Evolutionary conservation across 176 grass and related monocot genomes (phyloP), one percentile per base, ranked within the genome.

Genomic region (Triticum monococcum): DNA sequence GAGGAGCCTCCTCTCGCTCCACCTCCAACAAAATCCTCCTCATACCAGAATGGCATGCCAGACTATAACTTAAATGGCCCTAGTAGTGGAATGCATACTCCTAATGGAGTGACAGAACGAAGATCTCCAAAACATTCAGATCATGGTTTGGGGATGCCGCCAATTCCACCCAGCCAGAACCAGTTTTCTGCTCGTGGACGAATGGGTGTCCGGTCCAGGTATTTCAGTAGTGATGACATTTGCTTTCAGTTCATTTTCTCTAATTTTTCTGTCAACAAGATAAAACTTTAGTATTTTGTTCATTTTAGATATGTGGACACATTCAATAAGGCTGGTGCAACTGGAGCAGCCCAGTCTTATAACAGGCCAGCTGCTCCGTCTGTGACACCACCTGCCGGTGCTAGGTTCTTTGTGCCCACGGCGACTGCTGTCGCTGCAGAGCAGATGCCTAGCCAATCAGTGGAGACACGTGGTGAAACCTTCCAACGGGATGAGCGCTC

Each of bases 121-220:
- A 88, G 88, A 85, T 73, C 90, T 37, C 62, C 85, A 33, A 81
- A 45, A 64, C 48, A 82, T 80, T 56, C 80, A 26, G 92, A 96
- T 57, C 85, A 85, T 72, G 81, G 82, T 78, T 72, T 75, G n/a
- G 89, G 85, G 37, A 98, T 98, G 81, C 96, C 91, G 12, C 96
- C 96, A 69, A 92, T 92, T 68, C 96, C 96, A 24, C 93, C 86
- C 63, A 87, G 84, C 66, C 97, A 99, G 80, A 99, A 99, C 72
- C 97, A 99, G 60, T 99, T 99, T 83, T 96, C 97, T 70, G 88
- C 87, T 63, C 92, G 92, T 83, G 97, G 94, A 56, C 84, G 94
- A 48, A 91, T 84, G 87, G 97, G 97, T 73, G 89, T 99, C 52
- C 89, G 97, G 48, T 96, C 94, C 48, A 99, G 97, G 97, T 99